Evolutionary conservation across 345 rosid genomes (phyloP), one percentile per base, ranked within the genome.

Genomic region (Boechera divaricarpa): DNA sequence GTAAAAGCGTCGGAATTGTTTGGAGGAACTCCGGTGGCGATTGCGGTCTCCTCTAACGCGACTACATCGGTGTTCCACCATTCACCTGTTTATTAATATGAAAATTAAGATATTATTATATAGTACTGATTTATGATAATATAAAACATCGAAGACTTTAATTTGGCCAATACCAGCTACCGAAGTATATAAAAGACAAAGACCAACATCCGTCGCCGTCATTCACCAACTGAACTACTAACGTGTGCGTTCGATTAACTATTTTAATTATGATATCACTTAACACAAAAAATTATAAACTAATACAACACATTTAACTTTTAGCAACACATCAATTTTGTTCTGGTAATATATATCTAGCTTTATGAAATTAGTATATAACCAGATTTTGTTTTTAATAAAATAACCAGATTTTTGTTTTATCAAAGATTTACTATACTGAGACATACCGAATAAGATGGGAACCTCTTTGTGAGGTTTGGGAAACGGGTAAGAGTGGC

Each of bases 1-100:
- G 98, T 95, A 72, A 47, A 95, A 52, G 99, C 98, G 54, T 89
- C 86, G 3, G 98, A 95, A 59, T 10, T 52, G 60, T 87, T 85
- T 0, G 98, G 93, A 61, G 73, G 83, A 5, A 53, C 76, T 0
- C 98, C 99, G 4, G 79, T 68, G 33, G 90, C 94, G 12, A 76
- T 33, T 0, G 91, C 96, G 11, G 80, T 61, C 62, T 73, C 86
- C 39, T 85, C 90, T 1, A 92, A 77, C n/a, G 86, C 94, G 10
- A 88, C 39, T 15, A 87, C 86, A 66, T 91, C 84, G 5, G 91
- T 90, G 48, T 92, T 89, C 98, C 98, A 89, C 97, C 97, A 95
- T 81, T 92, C 98, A 35, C 98, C 95, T 93, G 80, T 74, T 70
- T 28, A 11, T 11, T 33, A 53, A 0, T 15, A 69, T 70, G 69